Evolutionary conservation across 1,284 basidiomycete genomes (phyloP), one percentile per base, ranked within the genome.

Genomic region (Ganoderma meredithae): DNA sequence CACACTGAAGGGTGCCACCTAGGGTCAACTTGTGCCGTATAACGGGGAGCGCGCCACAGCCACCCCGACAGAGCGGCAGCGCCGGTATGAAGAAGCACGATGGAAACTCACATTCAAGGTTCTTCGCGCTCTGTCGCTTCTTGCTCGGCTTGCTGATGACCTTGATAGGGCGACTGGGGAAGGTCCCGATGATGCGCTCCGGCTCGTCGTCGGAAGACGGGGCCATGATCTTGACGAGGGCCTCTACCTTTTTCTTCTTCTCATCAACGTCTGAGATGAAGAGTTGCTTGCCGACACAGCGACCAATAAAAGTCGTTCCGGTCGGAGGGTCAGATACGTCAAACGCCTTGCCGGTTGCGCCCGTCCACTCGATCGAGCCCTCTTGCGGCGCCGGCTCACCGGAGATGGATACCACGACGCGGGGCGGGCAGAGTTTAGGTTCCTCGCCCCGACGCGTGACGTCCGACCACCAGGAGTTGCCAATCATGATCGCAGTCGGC

Each of bases 141-240:
- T 98, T 98, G 84, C 93, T 95, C 3, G 95, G 95, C 80, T 97
- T 97, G 81, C 93, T 95, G 81, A 99, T 98, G 75, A 99, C 95
- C 81, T 97, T 97, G 86, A 99, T 98, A 41, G 96, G 92, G 62
- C 93, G 91, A 74, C 93, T 95, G 64, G 94, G 90, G 84, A 97
- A 97, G 33, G 90, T 86, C 56, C 95, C 95, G 75, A 98, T 88
- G 65, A 96, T 84, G 74, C 93, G 84, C 82, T 95, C 88, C 73
- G 89, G 87, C 80, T 92, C 90, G 75, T 94, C 86, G 70, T 92
- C 93, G 73, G 86, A 90, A 60, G 86, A 88, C 15, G 95, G 94
- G 39, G 94, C 94, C 71, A 92, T 92, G 78, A 99, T 91, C 77
- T 94, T 94, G 72, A 97, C 94, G 43, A 95, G 83, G 0, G 96